phyloP scores from a whole-genome alignment of 306 rosid genomes.

The Dalbergia oliveri region DNA sequence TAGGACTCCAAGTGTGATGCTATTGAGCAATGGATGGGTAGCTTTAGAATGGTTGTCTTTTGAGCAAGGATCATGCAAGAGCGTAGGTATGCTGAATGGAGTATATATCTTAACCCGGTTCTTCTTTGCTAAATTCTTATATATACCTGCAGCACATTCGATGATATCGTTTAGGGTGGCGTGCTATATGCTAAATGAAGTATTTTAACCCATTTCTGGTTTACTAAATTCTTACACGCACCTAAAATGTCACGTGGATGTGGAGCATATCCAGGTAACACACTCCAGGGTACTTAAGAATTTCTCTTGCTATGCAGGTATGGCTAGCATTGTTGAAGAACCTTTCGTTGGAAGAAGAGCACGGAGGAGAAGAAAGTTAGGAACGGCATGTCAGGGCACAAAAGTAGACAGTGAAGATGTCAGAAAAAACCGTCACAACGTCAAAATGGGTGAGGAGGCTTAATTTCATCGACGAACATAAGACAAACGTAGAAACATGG shows the following conservation, averaged over 20 bases:
- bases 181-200: neutral
- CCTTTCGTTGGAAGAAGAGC: constrained; percentile 18
- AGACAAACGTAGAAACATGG: neutral
- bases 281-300: too few species aligned
- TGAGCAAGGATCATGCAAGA: neutral
- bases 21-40: neutral
- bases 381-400: constrained; percentile 16
- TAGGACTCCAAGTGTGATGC: too few species aligned
- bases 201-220: neutral
- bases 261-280: too few species aligned
- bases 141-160: too few species aligned
- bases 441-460: neutral
- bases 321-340: constrained; percentile 10
- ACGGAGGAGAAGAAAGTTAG: constrained; percentile 42
- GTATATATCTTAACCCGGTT: too few species aligned
- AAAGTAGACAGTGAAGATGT: neutral
- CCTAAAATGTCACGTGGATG: too few species aligned
- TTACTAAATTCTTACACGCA: too few species aligned
- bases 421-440: neutral
- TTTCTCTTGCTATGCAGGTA: constrained; percentile 31
- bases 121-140: too few species aligned
- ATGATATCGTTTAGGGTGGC: too few species aligned
- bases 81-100: too few species aligned
- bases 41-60: too few species aligned
- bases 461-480: neutral